A percentile compares a stretch with the other conserved stretches of the same genome.
Evolutionary conservation across 2,329 filamentous ascomycete species (phyloP).

Genomic region (Trichophyton mentagrophytes): DNA sequence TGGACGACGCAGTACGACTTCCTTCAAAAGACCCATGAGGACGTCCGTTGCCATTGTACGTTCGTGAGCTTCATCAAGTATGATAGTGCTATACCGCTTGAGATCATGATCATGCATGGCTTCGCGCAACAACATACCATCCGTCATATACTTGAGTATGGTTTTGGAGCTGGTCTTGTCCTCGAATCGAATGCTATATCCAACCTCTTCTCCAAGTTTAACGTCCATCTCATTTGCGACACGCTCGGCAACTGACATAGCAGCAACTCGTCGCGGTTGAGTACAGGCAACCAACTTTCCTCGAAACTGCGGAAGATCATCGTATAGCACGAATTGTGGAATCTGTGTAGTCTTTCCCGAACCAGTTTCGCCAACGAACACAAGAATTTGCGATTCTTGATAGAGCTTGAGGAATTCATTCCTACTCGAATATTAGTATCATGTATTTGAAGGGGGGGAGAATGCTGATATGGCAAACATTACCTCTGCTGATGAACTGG

Average conservation of each 20-base stretch:
- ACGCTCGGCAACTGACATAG: slow-evolving; percentile 97
- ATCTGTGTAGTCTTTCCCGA: slow-evolving; percentile 99
- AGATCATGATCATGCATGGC: slow-evolving; percentile 93
- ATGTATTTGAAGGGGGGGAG: background rate
- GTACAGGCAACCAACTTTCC: slow-evolving; percentile 93
- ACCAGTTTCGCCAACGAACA: slow-evolving; percentile 98
- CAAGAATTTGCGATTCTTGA: slow-evolving; percentile 86
- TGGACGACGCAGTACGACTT: slow-evolving; percentile 64
- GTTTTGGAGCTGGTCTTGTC: slow-evolving; percentile 82
- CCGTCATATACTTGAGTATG: slow-evolving; percentile 98
- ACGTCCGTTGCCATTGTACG: slow-evolving; percentile 95
- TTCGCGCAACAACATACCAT: slow-evolving; percentile 94
- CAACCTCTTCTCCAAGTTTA: slow-evolving; percentile 80
- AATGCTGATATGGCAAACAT: slow-evolving; percentile 16
- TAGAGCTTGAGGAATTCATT: slow-evolving; percentile 90
- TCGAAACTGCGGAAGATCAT: slow-evolving; percentile 77
- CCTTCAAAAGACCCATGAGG: slow-evolving; percentile 89
- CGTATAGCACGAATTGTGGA: slow-evolving; percentile 93
- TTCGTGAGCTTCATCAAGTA: slow-evolving; percentile 97
- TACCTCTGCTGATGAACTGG: slow-evolving; percentile 85
- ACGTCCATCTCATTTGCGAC: slow-evolving; percentile 96
- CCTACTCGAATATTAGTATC: slow-evolving; percentile 31
- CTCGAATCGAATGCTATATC: slow-evolving; percentile 98
- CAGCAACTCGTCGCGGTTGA: slow-evolving; percentile 91
- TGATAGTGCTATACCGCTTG: slow-evolving; percentile 89